Base-by-base conservation (phyloP, 2,329 filamentous ascomycete genomes). In the Aspergillus pseudotamarii region DNA sequence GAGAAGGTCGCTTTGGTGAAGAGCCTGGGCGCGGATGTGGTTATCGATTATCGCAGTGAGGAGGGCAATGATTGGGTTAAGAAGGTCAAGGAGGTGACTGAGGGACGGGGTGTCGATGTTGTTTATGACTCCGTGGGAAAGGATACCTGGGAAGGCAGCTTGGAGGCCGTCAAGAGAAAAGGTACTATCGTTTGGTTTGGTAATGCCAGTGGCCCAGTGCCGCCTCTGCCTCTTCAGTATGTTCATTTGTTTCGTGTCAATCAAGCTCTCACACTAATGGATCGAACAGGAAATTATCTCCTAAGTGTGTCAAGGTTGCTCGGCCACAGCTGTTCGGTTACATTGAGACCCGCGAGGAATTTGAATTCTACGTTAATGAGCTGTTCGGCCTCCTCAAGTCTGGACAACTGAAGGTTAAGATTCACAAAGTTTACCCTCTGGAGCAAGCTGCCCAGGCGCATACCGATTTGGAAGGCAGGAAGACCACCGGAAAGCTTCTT, bases 121-220 rank as follows among this genome's bases (percentile, higher is more conserved):
- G 90, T 96, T 32, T 96, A 93, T 74, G 93, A 97, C 75, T 91
- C 91, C 6, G 92, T 97, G 3, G 94, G 93, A 14, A 92, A 92
- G 80, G 84, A 85, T 56, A 97, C 94, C 0, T 96, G 95, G 79
- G 92, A 97, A 69, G 83, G 86, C 23, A 90, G 89, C 71, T 76
- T 97, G 67, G 87, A 93, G 67, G 86, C 88, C 69, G 84, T 94
- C 59, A 91, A 89, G 69, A 78, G 89, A 66, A 96, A 96, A 81
- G 94, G 93, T 6, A 90, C 84, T 1, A 79, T 96, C 71, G 84
- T 93, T 30, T 89, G 87, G 56, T 96, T 94, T 79, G 93, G 93
- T 3, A 96, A 96, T 78, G 91, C 92, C 9, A 86, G 88, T 78
- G 94, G 93, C 6, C 85, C 91, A 4, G 91, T 95, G 1, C 88